These are phyloP conservation scores for Tolypocladium paradoxum DNA, from an alignment of 2,329 filamentous ascomycete species.

Conservation along the genomic window DNA sequence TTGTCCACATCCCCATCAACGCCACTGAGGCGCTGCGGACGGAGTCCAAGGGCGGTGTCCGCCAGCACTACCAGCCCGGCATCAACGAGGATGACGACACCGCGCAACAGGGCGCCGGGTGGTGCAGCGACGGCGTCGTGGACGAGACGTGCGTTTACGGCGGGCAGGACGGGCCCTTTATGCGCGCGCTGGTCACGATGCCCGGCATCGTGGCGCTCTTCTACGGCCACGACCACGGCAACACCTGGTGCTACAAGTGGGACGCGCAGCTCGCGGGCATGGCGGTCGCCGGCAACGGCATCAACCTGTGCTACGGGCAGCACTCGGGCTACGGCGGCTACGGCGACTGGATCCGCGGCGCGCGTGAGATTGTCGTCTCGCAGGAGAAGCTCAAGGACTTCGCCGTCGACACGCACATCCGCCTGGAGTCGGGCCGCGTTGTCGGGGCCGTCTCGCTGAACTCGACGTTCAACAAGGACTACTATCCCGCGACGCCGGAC, in stretches of 20 bases:
- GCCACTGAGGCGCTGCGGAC: slow-evolving; percentile 29
- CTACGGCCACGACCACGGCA: slow-evolving; percentile 56
- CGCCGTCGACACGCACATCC: slow-evolving; percentile 49
- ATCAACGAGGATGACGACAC: slow-evolving; percentile 37
- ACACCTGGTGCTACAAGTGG: slow-evolving; percentile 47
- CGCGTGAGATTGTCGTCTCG: slow-evolving; percentile 41
- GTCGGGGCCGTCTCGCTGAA: slow-evolving; percentile 46
- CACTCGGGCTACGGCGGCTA: slow-evolving; percentile 64
- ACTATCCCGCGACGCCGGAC: slow-evolving; percentile 35
- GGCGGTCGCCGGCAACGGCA: slow-evolving; percentile 27
- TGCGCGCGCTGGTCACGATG: slow-evolving; percentile 46
- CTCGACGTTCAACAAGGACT: slow-evolving; percentile 45
- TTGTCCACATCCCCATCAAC: slow-evolving; percentile 37
- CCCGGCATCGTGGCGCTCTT: slow-evolving; percentile 47
- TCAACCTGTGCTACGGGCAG: slow-evolving; percentile 47
- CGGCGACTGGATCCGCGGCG: slow-evolving; percentile 51
- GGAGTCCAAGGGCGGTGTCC: slow-evolving; percentile 14
- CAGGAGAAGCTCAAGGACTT: slow-evolving; percentile 25
- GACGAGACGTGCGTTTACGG: slow-evolving; percentile 30
- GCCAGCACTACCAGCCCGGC: slow-evolving; percentile 28
- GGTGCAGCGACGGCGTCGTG: slow-evolving; percentile 29
- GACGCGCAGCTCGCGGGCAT: slow-evolving; percentile 23
- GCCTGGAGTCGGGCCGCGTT: slow-evolving; percentile 43
- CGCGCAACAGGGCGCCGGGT: slow-evolving; percentile 31
- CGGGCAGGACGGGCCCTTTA: slow-evolving; percentile 48